These are phyloP conservation scores for Cryphonectria japonica DNA, from an alignment of 2,329 filamentous ascomycete genomes.

Conservation along the genomic window DNA sequence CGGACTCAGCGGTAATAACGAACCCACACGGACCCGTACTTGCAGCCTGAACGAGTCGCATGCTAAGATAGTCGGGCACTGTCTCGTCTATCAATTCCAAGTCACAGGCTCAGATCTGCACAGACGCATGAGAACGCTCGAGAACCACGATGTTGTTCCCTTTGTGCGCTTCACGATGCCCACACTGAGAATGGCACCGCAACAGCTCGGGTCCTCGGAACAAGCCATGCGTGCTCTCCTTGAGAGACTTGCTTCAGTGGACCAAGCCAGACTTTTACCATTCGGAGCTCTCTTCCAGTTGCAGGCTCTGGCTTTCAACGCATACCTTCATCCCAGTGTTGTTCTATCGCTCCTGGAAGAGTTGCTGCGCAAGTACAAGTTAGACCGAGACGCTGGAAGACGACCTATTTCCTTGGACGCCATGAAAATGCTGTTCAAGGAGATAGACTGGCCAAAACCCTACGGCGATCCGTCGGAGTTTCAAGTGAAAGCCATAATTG, in stretches of 20 bases:
- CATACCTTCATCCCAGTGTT: constrained; percentile 60
- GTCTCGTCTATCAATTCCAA: constrained; percentile 49
- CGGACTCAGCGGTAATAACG: constrained; percentile 22
- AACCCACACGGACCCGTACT: constrained; percentile 36
- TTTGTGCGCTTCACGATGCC: constrained; percentile 34
- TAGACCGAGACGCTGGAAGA: constrained; percentile 33
- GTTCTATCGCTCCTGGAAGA: constrained; percentile 51
- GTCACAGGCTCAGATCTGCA: constrained; percentile 37
- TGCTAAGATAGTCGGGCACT: constrained; percentile 42
- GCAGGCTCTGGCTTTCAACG: constrained; percentile 65
- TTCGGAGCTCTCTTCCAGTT: constrained; percentile 66
- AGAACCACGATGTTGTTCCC: constrained; percentile 34
- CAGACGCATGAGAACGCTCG: constrained; percentile 36
- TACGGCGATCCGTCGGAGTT: constrained; percentile 49
- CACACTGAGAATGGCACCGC: not conserved
- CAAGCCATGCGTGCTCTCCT: constrained; percentile 40
- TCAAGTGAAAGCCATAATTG: constrained; percentile 45
- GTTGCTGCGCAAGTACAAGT: constrained; percentile 42
- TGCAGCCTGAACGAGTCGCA: constrained; percentile 38
- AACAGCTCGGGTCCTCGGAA: constrained; percentile 23
- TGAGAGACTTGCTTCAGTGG: constrained; percentile 35
- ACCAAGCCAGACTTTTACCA: constrained; percentile 42
- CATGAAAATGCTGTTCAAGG: constrained; percentile 54
- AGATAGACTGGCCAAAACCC: constrained; percentile 60
- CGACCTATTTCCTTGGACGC: constrained; percentile 55